These are phyloP conservation scores for Kwoniella europaea DNA, from an alignment of 768 basidiomycete genomes.

Conservation along the genomic window DNA sequence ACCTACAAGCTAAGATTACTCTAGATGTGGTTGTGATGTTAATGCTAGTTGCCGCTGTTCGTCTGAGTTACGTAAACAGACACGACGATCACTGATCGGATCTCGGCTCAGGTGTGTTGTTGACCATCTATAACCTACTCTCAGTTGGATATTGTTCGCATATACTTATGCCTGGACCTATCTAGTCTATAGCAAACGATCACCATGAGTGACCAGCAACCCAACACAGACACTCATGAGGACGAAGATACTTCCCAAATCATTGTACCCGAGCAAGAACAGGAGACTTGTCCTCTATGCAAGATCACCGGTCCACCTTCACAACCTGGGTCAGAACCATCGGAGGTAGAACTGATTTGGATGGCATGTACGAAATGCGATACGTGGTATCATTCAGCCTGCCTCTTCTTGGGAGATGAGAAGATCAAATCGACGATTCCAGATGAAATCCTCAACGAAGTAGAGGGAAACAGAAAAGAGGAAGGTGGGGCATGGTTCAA, in stretches of 20 bases:
- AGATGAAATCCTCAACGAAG: conserved; percentile 20
- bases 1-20: too few species aligned
- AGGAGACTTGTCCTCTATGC: conserved; percentile 32
- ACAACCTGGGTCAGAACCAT: conserved; percentile 10
- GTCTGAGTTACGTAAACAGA: too few species aligned
- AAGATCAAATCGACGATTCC: conserved; percentile 35
- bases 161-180: too few species aligned
- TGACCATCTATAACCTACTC: too few species aligned
- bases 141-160: too few species aligned
- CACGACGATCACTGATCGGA: too few species aligned
- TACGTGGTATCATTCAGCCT: conserved; percentile 53
- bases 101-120: too few species aligned
- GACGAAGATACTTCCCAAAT: background rate
- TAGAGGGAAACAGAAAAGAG: conserved; percentile 15
- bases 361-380: conserved; percentile 51
- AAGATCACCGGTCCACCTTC: conserved; percentile 26
- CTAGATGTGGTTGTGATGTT: too few species aligned
- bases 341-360: conserved; percentile 35
- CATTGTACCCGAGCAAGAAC: background rate
- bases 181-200: background rate
- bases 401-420: conserved; percentile 34
- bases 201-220: background rate
- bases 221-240: background rate
- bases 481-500: conserved; percentile 40
- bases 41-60: too few species aligned